Percentiles rank a stretch among this genome's conserved stretches.
These are phyloP conservation scores for Vitis cinerea DNA, from an alignment of 164 flowering plant genomes.

Conservation along the genomic window DNA sequence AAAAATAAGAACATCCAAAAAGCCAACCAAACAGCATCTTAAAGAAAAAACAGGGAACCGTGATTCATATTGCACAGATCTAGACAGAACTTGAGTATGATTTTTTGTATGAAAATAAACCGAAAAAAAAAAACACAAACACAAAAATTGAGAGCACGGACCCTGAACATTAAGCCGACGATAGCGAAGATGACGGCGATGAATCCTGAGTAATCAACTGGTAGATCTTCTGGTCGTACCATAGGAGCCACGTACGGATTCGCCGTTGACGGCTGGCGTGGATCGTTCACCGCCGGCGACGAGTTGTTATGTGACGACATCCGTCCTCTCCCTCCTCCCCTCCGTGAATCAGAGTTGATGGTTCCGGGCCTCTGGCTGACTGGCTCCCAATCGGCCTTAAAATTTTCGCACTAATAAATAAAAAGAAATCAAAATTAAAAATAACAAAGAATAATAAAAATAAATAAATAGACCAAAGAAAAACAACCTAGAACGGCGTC, in stretches of 20 bases:
- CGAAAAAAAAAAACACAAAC: neutral
- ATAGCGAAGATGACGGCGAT: constrained; percentile 77
- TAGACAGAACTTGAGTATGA: neutral
- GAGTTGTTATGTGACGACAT: constrained; percentile 37
- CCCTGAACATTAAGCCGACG: constrained; percentile 87
- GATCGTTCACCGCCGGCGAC: constrained; percentile 59
- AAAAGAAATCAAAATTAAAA: no score
- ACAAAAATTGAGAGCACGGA: constrained; percentile 16
- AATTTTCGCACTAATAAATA: no score
- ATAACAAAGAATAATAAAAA: no score
- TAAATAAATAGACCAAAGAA: no score
- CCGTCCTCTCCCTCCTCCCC: constrained; percentile 15
- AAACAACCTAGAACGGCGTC: no score
- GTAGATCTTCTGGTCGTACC: constrained; percentile 66
- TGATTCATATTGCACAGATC: neutral
- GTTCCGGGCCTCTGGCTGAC: neutral
- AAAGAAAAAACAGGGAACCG: no score
- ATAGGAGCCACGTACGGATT: constrained; percentile 50
- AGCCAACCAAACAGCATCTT: no score
- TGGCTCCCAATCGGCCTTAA: neutral
- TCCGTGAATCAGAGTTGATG: neutral
- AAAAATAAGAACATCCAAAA: no score
- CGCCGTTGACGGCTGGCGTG: constrained; percentile 81
- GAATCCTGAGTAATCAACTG: constrained; percentile 87
- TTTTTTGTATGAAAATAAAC: no score